Percentiles rank a stretch among this genome's conserved stretches.
Conservation (phyloP, 441 rosid species). For the Croton laevigatus region DNA sequence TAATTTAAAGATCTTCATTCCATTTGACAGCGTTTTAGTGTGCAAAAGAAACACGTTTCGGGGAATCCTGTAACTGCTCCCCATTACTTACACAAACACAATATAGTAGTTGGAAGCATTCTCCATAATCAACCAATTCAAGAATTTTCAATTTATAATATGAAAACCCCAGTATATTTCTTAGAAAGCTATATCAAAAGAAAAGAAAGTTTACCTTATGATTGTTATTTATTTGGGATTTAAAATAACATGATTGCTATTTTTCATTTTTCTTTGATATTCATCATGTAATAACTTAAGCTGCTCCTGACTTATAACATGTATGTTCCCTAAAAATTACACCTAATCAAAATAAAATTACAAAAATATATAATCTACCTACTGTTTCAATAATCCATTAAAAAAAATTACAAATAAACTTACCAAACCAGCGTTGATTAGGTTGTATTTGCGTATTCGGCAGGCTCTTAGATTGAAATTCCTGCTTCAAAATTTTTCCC, state of each 20-base stretch:
- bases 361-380: neutral
- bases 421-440: slow-evolving; percentile 92
- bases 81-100: too few species aligned
- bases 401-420: slow-evolving; percentile 16
- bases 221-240: slow-evolving; percentile 77
- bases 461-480: slow-evolving; percentile 66
- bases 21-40: too few species aligned
- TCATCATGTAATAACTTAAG: slow-evolving; percentile 79
- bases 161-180: neutral
- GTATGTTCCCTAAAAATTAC: slow-evolving; percentile 60
- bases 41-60: too few species aligned
- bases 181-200: neutral
- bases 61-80: too few species aligned
- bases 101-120: too few species aligned
- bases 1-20: too few species aligned
- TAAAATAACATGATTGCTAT: slow-evolving; percentile 66
- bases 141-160: neutral
- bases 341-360: neutral
- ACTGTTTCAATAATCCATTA: neutral
- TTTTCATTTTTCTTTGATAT: slow-evolving; percentile 60
- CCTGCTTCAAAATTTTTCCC: slow-evolving; percentile 64
- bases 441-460: slow-evolving; percentile 81
- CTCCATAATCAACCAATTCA: too few species aligned
- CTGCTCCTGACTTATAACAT: slow-evolving; percentile 73
- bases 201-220: slow-evolving; percentile 44